Evolutionary conservation across 331 rosid genomes (phyloP).

Genomic region (Malus hybrid): DNA sequence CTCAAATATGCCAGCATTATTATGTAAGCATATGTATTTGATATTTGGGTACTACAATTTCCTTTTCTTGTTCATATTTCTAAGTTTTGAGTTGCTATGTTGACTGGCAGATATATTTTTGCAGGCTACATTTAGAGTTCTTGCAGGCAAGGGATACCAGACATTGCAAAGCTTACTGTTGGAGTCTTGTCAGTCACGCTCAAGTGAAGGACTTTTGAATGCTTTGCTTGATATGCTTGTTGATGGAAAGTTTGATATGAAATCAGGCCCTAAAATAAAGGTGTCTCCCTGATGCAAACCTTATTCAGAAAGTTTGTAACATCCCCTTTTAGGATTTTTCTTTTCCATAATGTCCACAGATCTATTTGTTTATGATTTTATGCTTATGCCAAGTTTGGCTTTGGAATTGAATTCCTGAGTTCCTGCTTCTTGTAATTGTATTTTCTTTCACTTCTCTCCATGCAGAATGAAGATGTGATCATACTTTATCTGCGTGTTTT

Average conservation of each 20-base stretch:
- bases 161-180: constrained; percentile 83
- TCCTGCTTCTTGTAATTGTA: background rate
- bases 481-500: constrained; percentile 65
- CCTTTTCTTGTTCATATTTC: constrained; percentile 8
- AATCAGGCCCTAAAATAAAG: constrained; percentile 75
- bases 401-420: background rate
- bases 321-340: background rate
- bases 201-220: constrained; percentile 68
- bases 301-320: constrained; percentile 15
- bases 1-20: background rate
- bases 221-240: constrained; percentile 88
- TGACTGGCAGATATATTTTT: constrained; percentile 20
- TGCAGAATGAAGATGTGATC: constrained; percentile 91
- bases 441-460: constrained; percentile 15
- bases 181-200: constrained; percentile 73
- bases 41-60: background rate
- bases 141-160: constrained; percentile 93
- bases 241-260: constrained; percentile 80
- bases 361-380: background rate
- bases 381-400: background rate
- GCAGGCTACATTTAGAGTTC: constrained; percentile 83
- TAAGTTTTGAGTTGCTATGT: background rate
- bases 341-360: background rate
- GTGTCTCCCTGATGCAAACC: constrained; percentile 34
- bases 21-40: background rate